Conservation (phyloP, 2,329 filamentous ascomycete species). For the Calonectria henricotiae region DNA sequence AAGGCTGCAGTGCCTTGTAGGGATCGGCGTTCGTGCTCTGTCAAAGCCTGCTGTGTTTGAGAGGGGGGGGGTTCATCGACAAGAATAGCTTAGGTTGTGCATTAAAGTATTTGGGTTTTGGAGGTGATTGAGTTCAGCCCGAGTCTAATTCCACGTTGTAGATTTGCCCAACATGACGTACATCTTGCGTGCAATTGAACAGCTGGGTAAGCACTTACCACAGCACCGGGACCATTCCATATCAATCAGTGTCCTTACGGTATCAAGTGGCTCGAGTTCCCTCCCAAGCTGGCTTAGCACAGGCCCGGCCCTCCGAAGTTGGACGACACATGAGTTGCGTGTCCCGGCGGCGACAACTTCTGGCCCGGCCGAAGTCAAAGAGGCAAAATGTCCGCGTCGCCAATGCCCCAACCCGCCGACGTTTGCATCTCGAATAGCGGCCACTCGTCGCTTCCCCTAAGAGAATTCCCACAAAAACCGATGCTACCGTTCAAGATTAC, state of each 20-base stretch:
- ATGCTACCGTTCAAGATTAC: slow-evolving; percentile 10
- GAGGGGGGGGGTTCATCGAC: neutral
- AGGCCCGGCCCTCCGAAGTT: slow-evolving; percentile 15
- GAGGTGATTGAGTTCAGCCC: neutral
- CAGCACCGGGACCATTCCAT: neutral
- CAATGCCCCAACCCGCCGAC: neutral
- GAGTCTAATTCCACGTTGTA: slow-evolving; percentile 3
- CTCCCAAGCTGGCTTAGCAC: neutral
- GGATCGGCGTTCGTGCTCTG: neutral
- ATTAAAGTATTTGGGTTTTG: slow-evolving; percentile 14
- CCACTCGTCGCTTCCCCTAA: too few relatives aligned
- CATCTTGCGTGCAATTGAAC: neutral
- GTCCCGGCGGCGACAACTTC: slow-evolving; percentile 13
- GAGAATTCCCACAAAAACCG: neutral
- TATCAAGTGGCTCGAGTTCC: neutral
- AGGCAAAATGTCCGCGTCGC: slow-evolving; percentile 20
- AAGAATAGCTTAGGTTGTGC: slow-evolving; percentile 4
- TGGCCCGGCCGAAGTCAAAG: slow-evolving; percentile 13
- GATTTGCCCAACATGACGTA: neutral
- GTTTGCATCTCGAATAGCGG: neutral
- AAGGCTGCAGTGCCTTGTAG: neutral
- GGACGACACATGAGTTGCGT: slow-evolving; percentile 24
- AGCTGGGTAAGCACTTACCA: neutral
- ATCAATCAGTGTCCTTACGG: neutral
- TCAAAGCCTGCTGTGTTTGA: neutral